A percentile compares a stretch with the other conserved stretches of the same genome.
Conservation (phyloP, 768 basidiomycete species). For the Russula vinacea region DNA sequence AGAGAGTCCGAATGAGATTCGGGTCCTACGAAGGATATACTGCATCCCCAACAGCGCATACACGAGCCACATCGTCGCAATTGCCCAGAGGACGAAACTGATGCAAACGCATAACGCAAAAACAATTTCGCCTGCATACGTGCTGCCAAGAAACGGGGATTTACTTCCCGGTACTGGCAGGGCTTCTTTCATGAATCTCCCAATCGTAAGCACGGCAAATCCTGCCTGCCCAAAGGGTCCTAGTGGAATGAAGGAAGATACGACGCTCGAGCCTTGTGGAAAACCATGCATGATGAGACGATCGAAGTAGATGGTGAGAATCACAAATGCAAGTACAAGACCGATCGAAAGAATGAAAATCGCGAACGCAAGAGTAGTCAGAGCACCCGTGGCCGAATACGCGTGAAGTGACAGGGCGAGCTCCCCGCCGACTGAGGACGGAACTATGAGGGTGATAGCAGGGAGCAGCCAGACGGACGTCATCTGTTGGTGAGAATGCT, state of each 20-base stretch:
- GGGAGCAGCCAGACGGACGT: slow-evolving; percentile 72
- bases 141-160: slow-evolving; percentile 39
- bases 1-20: slow-evolving; percentile 52
- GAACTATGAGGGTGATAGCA: slow-evolving; percentile 69
- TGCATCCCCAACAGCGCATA: slow-evolving; percentile 52
- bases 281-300: slow-evolving; percentile 58
- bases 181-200: slow-evolving; percentile 44
- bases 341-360: slow-evolving; percentile 55
- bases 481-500: slow-evolving; percentile 54
- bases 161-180: slow-evolving; percentile 38
- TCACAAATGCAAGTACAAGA: slow-evolving; percentile 59
- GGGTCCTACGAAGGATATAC: slow-evolving; percentile 41
- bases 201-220: slow-evolving; percentile 54
- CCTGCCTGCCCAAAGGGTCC: slow-evolving; percentile 72
- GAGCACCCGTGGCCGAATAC: slow-evolving; percentile 47
- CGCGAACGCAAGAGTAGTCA: slow-evolving; percentile 53
- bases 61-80: slow-evolving; percentile 61
- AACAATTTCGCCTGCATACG: slow-evolving; percentile 41
- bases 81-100: slow-evolving; percentile 56
- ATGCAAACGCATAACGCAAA: slow-evolving; percentile 47
- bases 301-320: slow-evolving; percentile 61
- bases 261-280: slow-evolving; percentile 45
- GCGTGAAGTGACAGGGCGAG: slow-evolving; percentile 49
- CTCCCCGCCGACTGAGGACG: slow-evolving; percentile 61
- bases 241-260: slow-evolving; percentile 68